Conservation (phyloP, 352 stramenopile genomes). For the Globisporangium nagaii region DNA sequence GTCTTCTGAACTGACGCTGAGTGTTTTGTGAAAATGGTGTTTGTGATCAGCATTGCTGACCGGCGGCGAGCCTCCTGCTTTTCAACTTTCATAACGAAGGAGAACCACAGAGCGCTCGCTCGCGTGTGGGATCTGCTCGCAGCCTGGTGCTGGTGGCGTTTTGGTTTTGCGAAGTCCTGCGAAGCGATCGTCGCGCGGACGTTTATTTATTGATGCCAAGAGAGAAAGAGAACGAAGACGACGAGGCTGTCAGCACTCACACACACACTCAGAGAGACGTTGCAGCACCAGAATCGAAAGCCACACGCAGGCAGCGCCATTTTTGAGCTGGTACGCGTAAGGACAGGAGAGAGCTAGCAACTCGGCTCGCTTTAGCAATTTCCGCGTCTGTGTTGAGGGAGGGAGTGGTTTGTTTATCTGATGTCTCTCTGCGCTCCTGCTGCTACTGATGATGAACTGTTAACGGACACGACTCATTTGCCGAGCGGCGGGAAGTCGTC, state of each 20-base stretch:
- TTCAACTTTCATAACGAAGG: constrained; percentile 2
- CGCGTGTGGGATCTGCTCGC: no score
- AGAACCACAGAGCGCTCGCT: not conserved
- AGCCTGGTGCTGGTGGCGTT: not conserved
- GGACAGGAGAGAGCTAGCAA: not conserved
- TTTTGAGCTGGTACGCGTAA: no score
- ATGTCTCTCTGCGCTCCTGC: no score
- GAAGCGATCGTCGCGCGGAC: not conserved
- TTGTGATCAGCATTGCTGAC: constrained; percentile 4
- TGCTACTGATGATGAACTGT: not conserved
- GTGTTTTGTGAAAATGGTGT: not conserved
- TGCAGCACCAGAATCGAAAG: no score
- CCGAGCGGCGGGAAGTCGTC: constrained; percentile 71
- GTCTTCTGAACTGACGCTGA: not conserved
- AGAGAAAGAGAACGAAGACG: not conserved
- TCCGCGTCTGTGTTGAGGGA: no score
- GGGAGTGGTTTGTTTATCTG: no score
- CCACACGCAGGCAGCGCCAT: no score
- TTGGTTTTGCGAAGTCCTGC: no score
- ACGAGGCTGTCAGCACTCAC: no score
- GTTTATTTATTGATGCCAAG: constrained; percentile 2
- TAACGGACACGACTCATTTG: constrained; percentile 29
- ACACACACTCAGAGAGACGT: no score
- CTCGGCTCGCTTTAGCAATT: no score
- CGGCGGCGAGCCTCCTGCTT: not conserved